These are phyloP conservation scores for Clavispora fructus DNA, from an alignment of 805 yeast species.

Conservation along the genomic window DNA sequence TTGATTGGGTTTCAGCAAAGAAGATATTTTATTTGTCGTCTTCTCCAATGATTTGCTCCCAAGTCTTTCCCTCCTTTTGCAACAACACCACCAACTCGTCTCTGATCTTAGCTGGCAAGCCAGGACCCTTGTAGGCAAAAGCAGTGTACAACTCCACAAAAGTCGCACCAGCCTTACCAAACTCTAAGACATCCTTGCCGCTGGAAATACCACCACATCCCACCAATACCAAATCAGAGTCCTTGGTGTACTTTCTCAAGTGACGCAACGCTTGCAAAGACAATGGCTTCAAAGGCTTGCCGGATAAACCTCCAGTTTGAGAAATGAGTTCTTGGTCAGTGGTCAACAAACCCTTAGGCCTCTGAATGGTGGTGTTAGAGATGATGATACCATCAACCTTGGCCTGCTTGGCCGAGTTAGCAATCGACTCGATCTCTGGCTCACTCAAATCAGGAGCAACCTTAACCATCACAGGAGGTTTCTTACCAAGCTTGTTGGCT, in stretches of 20 bases:
- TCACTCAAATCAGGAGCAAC: conserved; percentile 90
- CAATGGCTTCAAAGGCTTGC: conserved; percentile 82
- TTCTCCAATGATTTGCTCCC: conserved; percentile 74
- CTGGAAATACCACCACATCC: conserved; percentile 94
- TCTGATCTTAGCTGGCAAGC: conserved; percentile 48
- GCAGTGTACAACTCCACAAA: conserved; percentile 84
- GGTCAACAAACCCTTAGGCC: conserved; percentile 63
- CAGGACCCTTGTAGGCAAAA: conserved; percentile 91
- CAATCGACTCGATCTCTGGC: conserved; percentile 75
- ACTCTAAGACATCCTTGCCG: conserved; percentile 87
- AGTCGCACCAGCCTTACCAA: conserved; percentile 91
- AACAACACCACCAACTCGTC: conserved; percentile 45
- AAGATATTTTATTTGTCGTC: conserved; percentile 33
- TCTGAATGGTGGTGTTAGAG: conserved; percentile 84
- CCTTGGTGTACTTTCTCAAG: conserved; percentile 74
- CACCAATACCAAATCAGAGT: conserved; percentile 64
- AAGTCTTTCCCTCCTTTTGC: conserved; percentile 68
- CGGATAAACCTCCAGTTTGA: conserved; percentile 87
- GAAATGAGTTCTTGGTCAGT: conserved; percentile 32
- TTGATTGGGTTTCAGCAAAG: background rate
- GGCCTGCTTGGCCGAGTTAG: conserved; percentile 69
- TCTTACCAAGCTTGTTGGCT: conserved; percentile 35
- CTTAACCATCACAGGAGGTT: conserved; percentile 83
- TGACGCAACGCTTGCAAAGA: conserved; percentile 65
- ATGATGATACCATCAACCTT: conserved; percentile 87